Percentiles rank a stretch among this genome's conserved stretches.
Evolutionary conservation across 257 asterid species (phyloP).

Genomic region (Gentiana macrophylla): DNA sequence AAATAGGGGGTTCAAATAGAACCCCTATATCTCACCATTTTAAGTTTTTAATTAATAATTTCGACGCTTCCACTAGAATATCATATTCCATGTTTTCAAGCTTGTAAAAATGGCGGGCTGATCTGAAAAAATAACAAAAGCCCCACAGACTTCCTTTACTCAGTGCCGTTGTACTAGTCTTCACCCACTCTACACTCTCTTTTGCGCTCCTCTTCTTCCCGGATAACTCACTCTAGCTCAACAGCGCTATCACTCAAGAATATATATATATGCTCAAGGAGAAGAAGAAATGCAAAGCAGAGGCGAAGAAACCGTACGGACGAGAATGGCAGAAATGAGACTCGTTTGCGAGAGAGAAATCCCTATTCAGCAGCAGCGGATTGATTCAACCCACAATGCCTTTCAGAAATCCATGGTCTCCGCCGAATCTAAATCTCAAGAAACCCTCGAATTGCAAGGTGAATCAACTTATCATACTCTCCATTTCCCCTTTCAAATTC

Average conservation of each 20-base stretch:
- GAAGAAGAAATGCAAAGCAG: conserved; percentile 32
- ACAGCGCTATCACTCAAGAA: background rate
- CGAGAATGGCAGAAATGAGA: conserved; percentile 50
- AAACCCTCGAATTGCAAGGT: conserved; percentile 62
- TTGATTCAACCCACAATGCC: conserved; percentile 27
- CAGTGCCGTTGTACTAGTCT: no score
- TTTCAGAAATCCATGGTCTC: conserved; percentile 31
- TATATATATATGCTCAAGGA: background rate
- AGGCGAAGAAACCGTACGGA: conserved; percentile 20
- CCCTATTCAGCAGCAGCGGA: conserved; percentile 45
- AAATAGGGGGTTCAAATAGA: no score
- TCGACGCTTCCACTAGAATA: no score
- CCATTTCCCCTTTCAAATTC: background rate
- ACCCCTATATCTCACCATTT: no score
- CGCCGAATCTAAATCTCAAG: conserved; percentile 32
- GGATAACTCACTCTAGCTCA: background rate
- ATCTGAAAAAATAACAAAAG: conserved; percentile 1
- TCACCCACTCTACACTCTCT: background rate
- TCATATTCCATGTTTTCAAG: conserved; percentile 6
- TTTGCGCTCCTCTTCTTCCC: background rate
- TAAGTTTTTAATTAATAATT: no score
- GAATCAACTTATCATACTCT: background rate
- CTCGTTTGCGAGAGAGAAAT: conserved; percentile 58
- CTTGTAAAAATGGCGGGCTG: conserved; percentile 44
- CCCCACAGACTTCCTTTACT: no score